Evolutionary conservation across 2,329 filamentous ascomycete species (phyloP), one percentile per base, ranked within the genome.

Genomic region (Fusarium papillatum): DNA sequence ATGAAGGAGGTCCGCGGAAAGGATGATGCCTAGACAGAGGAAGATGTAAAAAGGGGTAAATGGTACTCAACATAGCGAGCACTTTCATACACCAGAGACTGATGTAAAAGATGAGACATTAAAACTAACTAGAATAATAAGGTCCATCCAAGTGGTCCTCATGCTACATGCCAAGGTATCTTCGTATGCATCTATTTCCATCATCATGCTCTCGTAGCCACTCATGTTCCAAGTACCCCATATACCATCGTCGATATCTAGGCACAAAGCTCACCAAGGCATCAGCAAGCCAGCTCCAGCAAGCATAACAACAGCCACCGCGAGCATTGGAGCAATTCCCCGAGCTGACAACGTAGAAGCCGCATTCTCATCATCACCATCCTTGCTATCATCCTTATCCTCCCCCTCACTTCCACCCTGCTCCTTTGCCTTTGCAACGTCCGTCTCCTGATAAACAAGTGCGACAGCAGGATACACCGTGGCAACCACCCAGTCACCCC

Each of bases 361-460:
- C 11, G 7, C 14, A 13, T 66, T 75, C 1, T 57, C 61, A 2
- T 63, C 55, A 2, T 48, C 57, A 0, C 41, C n/a, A 0, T 46
- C 8, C 9, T 55, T 34, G 22, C 14, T 7, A 8, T 48, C 24
- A 53, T 7, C 14, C n/a, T 46, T 34, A 14, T 31, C 43, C 13
- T 57, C 31, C 34, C 8, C 16, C 9, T 64, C 50, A 11, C 7
- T 41, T 29, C 16, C 46, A 22, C 66, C 57, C 4, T 29, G 59
- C 19, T 50, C 61, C 7, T 55, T 60, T 7, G 64, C 36, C 17
- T 63, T 41, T 4, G 71, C 66, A 11, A 66, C 22, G 53, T 80
- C 78, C 1, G 62, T 53, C n/a, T 67, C 60, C 38, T 76, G 55
- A 43, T 71, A 70, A 6, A 80, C 50, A 9, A 80, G 61, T 2